Evolutionary conservation across 73 alveolate genomes (phyloP), one percentile per base, ranked within the genome.

Genomic region (Breviolum minutum): DNA sequence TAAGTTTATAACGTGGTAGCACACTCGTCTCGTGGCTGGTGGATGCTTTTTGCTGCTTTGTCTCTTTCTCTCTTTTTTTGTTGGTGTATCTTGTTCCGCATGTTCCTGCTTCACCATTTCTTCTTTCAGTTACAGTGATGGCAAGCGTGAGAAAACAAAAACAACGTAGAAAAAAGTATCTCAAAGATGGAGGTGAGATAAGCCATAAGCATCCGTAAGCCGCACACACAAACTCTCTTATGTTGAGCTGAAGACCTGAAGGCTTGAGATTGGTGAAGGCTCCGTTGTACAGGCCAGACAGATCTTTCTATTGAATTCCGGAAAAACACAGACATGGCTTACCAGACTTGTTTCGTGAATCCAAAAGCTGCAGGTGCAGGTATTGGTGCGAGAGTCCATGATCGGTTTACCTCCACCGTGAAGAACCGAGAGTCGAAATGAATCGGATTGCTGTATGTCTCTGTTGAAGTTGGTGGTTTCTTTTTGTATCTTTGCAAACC

Each of bases 191-290:
- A 64, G 26, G 26, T 66, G 76, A 20, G 76, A 66, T 16, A 40
- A 40, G 54, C 54, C 54, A 3, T 40, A 40, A 40, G 54, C 54
- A 40, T 40, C 54, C 54, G 54, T 40, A 40, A 40, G 54, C 54
- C 3, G 54, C 54, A 40, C 3, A 40, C 3, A 40, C 54, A 40
- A 40, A 3, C 54, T 3, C 54, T 40, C 54, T 40, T 40, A 40
- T 40, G 54, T 40, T 66, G 26, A 20, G 76, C 16, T 66, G 76
- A 66, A 66, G 76, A 66, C 76, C 22, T 66, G n/a, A 22, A 80
- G 88, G 88, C 88, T 80, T 13, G 88, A 80, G 88, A 80, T 80
- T 80, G 88, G 68, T 17, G 88, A 80, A 32, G 88, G 88, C 32
- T 80, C 88, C 4, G 19, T 80, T 27, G 88, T 80, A 66, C 69